Conservation (phyloP, 2,329 filamentous ascomycete species). For the Dactylellina sp. region DNA sequence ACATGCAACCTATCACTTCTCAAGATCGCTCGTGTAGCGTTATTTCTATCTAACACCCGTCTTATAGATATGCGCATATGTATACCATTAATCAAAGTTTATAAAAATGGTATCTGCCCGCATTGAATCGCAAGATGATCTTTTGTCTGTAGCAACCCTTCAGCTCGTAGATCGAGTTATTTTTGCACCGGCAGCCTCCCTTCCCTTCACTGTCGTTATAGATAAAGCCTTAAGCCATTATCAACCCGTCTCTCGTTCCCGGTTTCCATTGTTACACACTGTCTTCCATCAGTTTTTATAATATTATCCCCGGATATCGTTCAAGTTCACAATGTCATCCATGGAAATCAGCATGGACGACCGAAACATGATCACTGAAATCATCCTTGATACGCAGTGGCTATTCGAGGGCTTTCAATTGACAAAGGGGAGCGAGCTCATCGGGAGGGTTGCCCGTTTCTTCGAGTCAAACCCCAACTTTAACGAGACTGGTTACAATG, state of each 20-base stretch:
- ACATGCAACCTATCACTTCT: constrained; percentile 20
- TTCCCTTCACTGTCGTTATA: constrained; percentile 29
- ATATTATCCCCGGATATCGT: too few species aligned
- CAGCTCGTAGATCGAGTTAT: constrained; percentile 39
- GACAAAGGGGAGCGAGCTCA: constrained; percentile 35
- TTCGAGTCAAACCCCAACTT: constrained; percentile 34
- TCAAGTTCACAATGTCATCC: constrained; percentile 14
- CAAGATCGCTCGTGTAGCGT: background rate
- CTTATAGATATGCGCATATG: background rate
- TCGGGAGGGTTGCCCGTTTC: constrained; percentile 26
- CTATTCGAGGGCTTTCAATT: constrained; percentile 38
- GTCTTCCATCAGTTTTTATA: too few species aligned
- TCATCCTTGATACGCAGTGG: constrained; percentile 37
- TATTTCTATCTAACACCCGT: background rate
- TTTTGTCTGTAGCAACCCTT: constrained; percentile 4
- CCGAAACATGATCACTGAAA: constrained; percentile 18
- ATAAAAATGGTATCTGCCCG: constrained; percentile 6
- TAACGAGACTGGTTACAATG: constrained; percentile 35
- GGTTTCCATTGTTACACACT: background rate
- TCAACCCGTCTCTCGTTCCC: background rate
- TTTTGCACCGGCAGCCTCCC: constrained; percentile 13
- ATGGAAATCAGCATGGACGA: constrained; percentile 28
- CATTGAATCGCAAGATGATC: background rate
- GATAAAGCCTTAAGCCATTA: background rate
- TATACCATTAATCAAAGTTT: background rate